Percentiles rank a stretch among this genome's conserved stretches.
phyloP scores from a whole-genome alignment of 148 eudicot genomes.

The Vaccinium darrowii region DNA sequence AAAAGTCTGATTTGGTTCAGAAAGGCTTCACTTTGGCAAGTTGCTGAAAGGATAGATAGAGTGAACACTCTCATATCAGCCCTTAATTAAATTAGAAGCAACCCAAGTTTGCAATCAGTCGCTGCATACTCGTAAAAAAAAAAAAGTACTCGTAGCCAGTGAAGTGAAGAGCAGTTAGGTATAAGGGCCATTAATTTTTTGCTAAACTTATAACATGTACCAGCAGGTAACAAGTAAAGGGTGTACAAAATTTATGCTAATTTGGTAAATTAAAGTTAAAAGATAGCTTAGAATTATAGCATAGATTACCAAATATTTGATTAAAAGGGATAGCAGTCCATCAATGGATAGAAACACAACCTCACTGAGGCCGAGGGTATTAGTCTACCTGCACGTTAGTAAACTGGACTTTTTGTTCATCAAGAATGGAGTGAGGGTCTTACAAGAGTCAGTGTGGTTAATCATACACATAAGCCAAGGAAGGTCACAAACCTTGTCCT shows the following conservation, averaged over 20 bases:
- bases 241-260: background rate
- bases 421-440: slow-evolving; percentile 2
- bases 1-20: slow-evolving; percentile 14
- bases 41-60: background rate
- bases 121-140: background rate
- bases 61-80: background rate
- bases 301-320: background rate
- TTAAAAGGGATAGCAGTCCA: background rate
- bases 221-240: background rate
- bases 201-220: background rate
- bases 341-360: background rate
- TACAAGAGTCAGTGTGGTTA: background rate
- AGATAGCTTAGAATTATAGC: background rate
- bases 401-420: background rate
- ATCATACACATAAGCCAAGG: background rate
- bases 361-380: background rate
- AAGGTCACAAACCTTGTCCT: background rate
- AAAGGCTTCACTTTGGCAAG: background rate
- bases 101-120: slow-evolving; percentile 8
- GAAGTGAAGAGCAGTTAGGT: background rate
- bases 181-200: background rate
- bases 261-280: background rate
- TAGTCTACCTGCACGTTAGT: background rate
- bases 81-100: background rate
- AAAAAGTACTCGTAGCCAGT: background rate